Conservation (phyloP, 78 protist genomes). For the Thecamonas trahens region DNA sequence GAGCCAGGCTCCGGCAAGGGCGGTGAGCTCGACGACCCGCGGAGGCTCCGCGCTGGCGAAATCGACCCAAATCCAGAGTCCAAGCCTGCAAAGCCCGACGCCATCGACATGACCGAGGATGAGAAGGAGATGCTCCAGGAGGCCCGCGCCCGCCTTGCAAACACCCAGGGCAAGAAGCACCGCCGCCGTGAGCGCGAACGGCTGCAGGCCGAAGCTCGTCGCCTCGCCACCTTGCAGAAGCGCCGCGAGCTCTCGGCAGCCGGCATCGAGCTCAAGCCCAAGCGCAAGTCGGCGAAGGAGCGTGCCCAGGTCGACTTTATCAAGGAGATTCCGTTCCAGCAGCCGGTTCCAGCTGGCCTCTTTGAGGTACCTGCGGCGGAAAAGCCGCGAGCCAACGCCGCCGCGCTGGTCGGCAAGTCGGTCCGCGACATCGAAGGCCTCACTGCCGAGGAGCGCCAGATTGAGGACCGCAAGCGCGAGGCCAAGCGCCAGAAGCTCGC, state of each 20-base stretch:
- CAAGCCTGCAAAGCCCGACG: constrained; percentile 97
- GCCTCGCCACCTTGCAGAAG: constrained; percentile 93
- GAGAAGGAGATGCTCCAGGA: constrained; percentile 97
- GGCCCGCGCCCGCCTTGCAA: constrained; percentile 98
- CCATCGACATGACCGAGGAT: constrained; percentile 98
- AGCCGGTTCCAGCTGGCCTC: constrained; percentile 50
- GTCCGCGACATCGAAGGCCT: constrained; percentile 24
- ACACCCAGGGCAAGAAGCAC: constrained; percentile 98
- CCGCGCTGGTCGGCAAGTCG: neutral
- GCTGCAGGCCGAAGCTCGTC: constrained; percentile 94
- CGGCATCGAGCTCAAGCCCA: constrained; percentile 53
- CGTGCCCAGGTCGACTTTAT: constrained; percentile 44
- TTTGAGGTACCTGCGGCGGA: constrained; percentile 22
- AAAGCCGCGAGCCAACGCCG: neutral
- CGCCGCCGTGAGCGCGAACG: constrained; percentile 94
- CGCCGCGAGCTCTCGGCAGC: constrained; percentile 91
- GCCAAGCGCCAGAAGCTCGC: constrained; percentile 24
- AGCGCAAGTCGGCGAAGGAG: constrained; percentile 2
- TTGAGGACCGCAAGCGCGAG: constrained; percentile 33
- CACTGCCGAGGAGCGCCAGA: constrained; percentile 18
- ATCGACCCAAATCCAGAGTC: constrained; percentile 94
- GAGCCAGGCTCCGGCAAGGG: too few relatives aligned
- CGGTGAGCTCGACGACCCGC: constrained; percentile 90
- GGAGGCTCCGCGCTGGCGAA: constrained; percentile 89
- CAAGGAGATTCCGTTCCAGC: constrained; percentile 67